Evolutionary conservation across 495 filamentous ascomycete genomes (phyloP), one percentile per base, ranked within the genome.

Genomic region (Hypoxylon trugodes): DNA sequence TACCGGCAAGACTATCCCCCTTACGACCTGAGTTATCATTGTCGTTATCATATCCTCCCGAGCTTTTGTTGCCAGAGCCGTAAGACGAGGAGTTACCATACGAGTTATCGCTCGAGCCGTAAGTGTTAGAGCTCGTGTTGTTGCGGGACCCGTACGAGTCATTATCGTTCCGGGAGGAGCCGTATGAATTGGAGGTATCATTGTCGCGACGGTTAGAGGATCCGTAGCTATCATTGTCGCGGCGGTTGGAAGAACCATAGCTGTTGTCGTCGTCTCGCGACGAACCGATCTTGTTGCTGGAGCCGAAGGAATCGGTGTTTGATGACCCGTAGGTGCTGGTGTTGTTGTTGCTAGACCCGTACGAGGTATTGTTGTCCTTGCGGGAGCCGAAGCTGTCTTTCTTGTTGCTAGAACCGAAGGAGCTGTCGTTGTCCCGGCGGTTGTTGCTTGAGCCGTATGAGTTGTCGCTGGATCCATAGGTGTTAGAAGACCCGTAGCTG

Each of bases 401-500:
- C 15, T 6, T 10, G 7, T 42, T 42, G 16, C 18, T 22, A 12
- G 58, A 61, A 9, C 59, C 65, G 16, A 57, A 66, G 12, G 49
- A 65, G 18, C 65, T 46, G 18, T 52, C 56, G 40, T 61, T 46
- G 32, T 22, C n/a, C n/a, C n/a, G n/a, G n/a, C n/a, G n/a, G 9
- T 50, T 38, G 19, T 48, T 38, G 16, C 59, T 60, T 6, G 65
- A 47, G 30, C 53, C 42, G 30, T 57, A 57, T 7, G 40, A 13
- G 10, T 66, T 40, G 41, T 33, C 46, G 18, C 16, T 42, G 18
- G 38, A 40, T 8, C 37, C 37, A 18, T 40, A 18, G 6, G 37
- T 19, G 37, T 40, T 21, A 9, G 37, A 40, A 6, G 55, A 48
- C 53, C 72, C 69, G 19, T 69, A 72, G 51, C 70, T 74, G 70